phyloP scores from a whole-genome alignment of 2,329 filamentous ascomycete species.

The Fusarium austroafricanum region DNA sequence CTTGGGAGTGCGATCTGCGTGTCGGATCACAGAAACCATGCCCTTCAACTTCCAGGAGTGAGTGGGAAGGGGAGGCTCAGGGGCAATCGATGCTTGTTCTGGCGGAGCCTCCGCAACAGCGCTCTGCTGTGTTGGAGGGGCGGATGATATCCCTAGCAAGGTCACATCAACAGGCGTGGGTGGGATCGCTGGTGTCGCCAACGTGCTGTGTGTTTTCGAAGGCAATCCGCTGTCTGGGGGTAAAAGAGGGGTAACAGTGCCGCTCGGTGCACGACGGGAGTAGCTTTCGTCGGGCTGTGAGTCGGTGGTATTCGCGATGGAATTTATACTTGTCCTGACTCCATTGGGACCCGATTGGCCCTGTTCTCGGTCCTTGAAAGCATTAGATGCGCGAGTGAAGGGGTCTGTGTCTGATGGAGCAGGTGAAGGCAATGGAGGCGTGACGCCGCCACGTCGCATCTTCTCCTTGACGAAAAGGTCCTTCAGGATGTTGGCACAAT shows the following conservation, averaged over 20 bases:
- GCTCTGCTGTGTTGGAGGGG: constrained; percentile 42
- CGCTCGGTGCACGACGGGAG: constrained; percentile 41
- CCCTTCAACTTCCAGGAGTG: constrained; percentile 99
- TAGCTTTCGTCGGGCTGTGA: constrained; percentile 41
- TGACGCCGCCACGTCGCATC: constrained; percentile 70
- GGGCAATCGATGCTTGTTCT: constrained; percentile 53
- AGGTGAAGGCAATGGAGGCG: constrained; percentile 64
- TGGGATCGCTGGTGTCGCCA: constrained; percentile 51
- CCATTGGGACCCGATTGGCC: constrained; percentile 32
- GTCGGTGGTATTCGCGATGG: constrained; percentile 39
- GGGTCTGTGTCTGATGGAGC: constrained; percentile 58
- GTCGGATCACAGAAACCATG: constrained; percentile 94
- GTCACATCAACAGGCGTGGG: constrained; percentile 50
- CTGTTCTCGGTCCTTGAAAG: constrained; percentile 56
- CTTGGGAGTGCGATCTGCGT: constrained; percentile 97
- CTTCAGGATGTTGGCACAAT: constrained; percentile 85
- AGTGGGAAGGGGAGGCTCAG: constrained; percentile 78
- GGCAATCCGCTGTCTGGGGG: constrained; percentile 47
- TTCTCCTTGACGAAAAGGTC: constrained; percentile 90
- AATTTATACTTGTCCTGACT: constrained; percentile 47
- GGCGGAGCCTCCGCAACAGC: constrained; percentile 51
- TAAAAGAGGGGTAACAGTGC: constrained; percentile 49
- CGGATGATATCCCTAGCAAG: constrained; percentile 48
- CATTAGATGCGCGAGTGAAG: constrained; percentile 50
- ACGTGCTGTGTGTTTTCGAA: constrained; percentile 52